phyloP scores from a whole-genome alignment of 108 stramenopile species.

The Mayamaea pseudoterrestris region DNA sequence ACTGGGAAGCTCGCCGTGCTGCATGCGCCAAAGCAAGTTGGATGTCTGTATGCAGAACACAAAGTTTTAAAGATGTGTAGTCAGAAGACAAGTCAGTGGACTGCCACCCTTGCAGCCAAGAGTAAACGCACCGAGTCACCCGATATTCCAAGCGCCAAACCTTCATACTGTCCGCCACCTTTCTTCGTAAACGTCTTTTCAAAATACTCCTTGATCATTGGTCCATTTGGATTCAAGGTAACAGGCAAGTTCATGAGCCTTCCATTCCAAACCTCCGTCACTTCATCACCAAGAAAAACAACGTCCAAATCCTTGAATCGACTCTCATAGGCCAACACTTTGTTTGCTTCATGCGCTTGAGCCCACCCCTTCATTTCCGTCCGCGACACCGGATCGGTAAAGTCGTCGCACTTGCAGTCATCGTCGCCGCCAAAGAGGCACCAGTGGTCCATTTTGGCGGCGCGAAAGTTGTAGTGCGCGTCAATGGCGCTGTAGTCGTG shows the following conservation, averaged over 20 bases:
- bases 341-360: conserved; percentile 31
- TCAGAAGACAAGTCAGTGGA: background rate
- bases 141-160: conserved; percentile 50
- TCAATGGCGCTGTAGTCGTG: conserved; percentile 35
- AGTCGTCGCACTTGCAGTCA: conserved; percentile 43
- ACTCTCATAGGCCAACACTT: background rate
- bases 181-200: conserved; percentile 33
- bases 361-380: conserved; percentile 22
- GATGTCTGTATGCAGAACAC: conserved; percentile 13
- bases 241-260: conserved; percentile 15
- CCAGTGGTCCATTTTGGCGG: conserved; percentile 57
- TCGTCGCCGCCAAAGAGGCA: conserved; percentile 40
- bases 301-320: conserved; percentile 32
- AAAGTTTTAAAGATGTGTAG: background rate
- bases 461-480: conserved; percentile 35
- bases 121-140: conserved; percentile 41
- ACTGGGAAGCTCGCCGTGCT: conserved; percentile 58
- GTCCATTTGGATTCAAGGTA: background rate
- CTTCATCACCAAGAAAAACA: conserved; percentile 59
- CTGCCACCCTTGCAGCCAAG: background rate
- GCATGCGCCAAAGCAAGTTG: conserved; percentile 62
- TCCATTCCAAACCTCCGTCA: conserved; percentile 47
- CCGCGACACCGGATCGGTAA: conserved; percentile 24
- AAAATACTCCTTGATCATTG: conserved; percentile 17
- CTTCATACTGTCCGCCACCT: conserved; percentile 39